Conservation (phyloP, 352 stramenopile species). For the Phytophthora macrochlamydospora region DNA sequence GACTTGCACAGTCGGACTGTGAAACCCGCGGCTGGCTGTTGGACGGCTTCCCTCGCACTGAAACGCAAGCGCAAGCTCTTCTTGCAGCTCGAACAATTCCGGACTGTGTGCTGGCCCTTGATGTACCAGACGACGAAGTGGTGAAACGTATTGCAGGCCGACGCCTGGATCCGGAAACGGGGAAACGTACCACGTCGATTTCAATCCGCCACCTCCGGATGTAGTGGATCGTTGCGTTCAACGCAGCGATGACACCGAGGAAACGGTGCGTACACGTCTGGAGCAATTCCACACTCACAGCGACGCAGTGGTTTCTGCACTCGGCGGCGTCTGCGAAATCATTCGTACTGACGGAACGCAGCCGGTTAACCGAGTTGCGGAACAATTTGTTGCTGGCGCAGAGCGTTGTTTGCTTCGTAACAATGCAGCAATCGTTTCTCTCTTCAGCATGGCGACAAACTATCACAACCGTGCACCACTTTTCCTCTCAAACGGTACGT, state of each 20-base stretch:
- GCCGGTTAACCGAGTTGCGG: constrained; percentile 57
- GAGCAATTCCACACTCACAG: constrained; percentile 85
- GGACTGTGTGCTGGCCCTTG: constrained; percentile 94
- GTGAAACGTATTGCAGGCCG: constrained; percentile 93
- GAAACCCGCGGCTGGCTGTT: constrained; percentile 87
- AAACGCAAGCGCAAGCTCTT: constrained; percentile 79
- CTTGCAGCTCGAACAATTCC: constrained; percentile 76
- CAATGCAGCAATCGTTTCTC: constrained; percentile 57
- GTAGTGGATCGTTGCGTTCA: constrained; percentile 68
- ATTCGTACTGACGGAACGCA: constrained; percentile 52
- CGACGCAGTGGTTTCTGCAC: constrained; percentile 42
- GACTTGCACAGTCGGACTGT: constrained; percentile 77
- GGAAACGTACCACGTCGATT: constrained; percentile 92
- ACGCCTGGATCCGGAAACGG: constrained; percentile 91
- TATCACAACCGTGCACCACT: constrained; percentile 48
- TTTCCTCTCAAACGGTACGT: constrained; percentile 62
- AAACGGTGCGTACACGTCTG: constrained; percentile 89
- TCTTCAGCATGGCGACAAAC: constrained; percentile 55
- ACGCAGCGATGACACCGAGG: constrained; percentile 88
- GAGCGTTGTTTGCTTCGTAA: constrained; percentile 63
- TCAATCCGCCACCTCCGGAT: constrained; percentile 73
- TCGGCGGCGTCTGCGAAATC: constrained; percentile 52
- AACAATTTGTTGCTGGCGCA: constrained; percentile 54
- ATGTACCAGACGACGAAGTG: constrained; percentile 95
- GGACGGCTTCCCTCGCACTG: constrained; percentile 95